Evolutionary conservation across 2,329 filamentous ascomycete genomes (phyloP), one percentile per base, ranked within the genome.

Genomic region (Pseudocercospora pini-densiflorae): DNA sequence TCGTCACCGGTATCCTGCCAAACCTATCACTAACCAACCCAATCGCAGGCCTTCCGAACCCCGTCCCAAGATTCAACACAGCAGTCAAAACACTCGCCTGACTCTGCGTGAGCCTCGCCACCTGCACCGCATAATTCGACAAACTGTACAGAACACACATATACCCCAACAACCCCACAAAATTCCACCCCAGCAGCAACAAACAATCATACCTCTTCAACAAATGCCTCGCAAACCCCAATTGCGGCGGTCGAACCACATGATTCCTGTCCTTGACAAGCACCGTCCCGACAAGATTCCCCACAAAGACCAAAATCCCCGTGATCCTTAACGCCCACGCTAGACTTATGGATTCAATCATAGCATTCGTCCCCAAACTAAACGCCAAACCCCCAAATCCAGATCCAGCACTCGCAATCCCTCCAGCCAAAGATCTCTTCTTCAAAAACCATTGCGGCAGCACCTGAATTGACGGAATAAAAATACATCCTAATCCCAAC

Each of bases 111-210:
- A 85, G 70, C 0, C 81, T 81, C 16, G 84, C 9, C 77, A 81
- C 63, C 33, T 9, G 62, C 5, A 77, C 68, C 1, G 80, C 82
- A 68, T 82, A 86, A 63, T 82, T 80, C 0, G 82, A 79, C n/a
- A 86, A 67, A 9, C 79, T 82, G 70, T 79, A 84, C 1, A 85
- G 72, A n/a, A 85, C 67, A 1, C 78, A 76, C 62, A 84, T 81
- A 64, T 85, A 85, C 1, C 83, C 83, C 1, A 85, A 71, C 73
- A 85, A 79, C 61, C 76, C 81, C 23, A 80, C 73, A 62, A 85
- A 83, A 7, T 76, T 79, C 79, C 81, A 84, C 0, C 67, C 66
- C 3, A 81, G 74, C 33, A 83, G 69, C 2, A 83, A 68, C 3
- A 78, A 16, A 0, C 81, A 78, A 2, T 77, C 74, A 19, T 77